Evolutionary conservation across 371 early-diverging fungal genomes (phyloP), one percentile per base, ranked within the genome.

Genomic region (Mucor circinelloides): DNA sequence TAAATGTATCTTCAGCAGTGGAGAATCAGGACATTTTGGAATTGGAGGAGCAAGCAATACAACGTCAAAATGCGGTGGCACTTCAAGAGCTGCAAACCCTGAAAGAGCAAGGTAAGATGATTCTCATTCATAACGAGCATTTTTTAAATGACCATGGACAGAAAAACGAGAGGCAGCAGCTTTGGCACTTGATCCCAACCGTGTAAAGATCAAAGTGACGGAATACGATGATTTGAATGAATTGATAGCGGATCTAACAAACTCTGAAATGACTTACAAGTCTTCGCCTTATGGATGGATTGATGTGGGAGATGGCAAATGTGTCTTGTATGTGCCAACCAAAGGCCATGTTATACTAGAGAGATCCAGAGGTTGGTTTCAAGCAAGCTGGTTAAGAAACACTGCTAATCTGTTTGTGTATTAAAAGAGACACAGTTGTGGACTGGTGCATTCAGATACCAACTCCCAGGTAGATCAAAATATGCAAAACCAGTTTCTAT

Each of bases 161-260:
- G 30, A 40, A 60, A 28, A 32, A 15, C 60, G 62, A 21, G 73
- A 68, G 28, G 66, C 27, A 60, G 31, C 61, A 63, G 10, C 27
- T 30, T 69, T 69, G 21, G 72, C 68, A 31, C 1, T 23, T n/a
- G 69, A 69, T 55, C 58, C 60, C 1, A 44, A 52, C n/a, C 44
- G n/a, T 46, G 65, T 78, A 8, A 58, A 75, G 31, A 61, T 86
- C 23, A 76, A 74, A 27, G 76, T 87, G 3, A 82, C 85, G 0
- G 85, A 86, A 66, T 88, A 85, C 32, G 85, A 84, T 13, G 77
- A 82, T 46, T 67, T 86, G 1, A 74, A 80, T 19, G 85, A 87
- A 28, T 60, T 88, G 28, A 69, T 82, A 32, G 78, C 65, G 0
- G 81, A 84, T 46, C 67, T 79, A 25, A 75, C 80, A 32, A 80